Evolutionary conservation across 192 early-diverging fungal species (phyloP), one percentile per base, ranked within the genome.

Genomic region (Backusella westeae): DNA sequence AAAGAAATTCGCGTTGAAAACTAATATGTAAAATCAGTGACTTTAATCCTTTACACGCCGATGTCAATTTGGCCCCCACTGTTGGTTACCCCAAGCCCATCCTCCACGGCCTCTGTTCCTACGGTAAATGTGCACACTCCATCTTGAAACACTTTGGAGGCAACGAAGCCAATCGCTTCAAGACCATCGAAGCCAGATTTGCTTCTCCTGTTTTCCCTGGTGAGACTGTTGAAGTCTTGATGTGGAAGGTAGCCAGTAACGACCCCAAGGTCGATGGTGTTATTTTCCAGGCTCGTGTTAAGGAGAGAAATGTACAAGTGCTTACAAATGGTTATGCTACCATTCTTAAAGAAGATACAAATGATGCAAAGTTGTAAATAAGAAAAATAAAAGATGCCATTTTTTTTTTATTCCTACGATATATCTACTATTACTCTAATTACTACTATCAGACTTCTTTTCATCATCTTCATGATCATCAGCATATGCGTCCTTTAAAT

Each of bases 11-110:
- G 21, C 26, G 7, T 8, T 34, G 9, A 39, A 49, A 21, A n/a
- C 5, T 14, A 72, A 19, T 14, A 6, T 36, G 35, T 39, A 35
- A 34, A 26, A 9, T 38, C 19, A 91, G 90, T 39, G 93, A 94
- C 74, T 94, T 90, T 81, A 94, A 94, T 77, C 91, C 91, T 19
- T 78, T 94, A 39, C 93, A 94, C 78, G 90, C 89, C 29, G 93
- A 94, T 77, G 88, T 91, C 12, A 79, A 75, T 1, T 84, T 94
- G 36, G 91, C 91, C 4, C 87, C 89, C 36, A 80, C 71, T 29
- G 77, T 94, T 34, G 93, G 93, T 0, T 93, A 93, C 84, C 87
- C 91, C 41, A 85, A 86, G 8, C 90, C 92, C 38, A 91, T 94
- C 77, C 71, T 94, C 19, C 93, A 94, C 77, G 93, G 93, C 23